These are phyloP conservation scores for Shiraia sp. DNA, from an alignment of 2,329 filamentous ascomycete species.

Conservation along the genomic window DNA sequence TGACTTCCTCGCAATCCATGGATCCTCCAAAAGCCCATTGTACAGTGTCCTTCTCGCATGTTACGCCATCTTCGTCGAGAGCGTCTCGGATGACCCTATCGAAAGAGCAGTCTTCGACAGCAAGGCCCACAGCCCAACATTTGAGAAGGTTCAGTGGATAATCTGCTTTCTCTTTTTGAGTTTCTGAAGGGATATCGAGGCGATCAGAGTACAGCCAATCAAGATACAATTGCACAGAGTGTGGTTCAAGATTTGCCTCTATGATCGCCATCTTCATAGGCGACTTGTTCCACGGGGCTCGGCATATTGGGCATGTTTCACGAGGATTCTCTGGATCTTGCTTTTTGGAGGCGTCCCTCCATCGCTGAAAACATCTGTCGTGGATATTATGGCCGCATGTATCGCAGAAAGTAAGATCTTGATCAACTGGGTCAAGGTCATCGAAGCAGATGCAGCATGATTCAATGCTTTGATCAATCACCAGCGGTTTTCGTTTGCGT, in stretches of 20 bases:
- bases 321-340: not conserved
- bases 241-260: not conserved
- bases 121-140: slow-evolving; percentile 3
- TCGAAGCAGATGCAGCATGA: slow-evolving; percentile 25
- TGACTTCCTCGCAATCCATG: not conserved
- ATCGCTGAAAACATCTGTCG: slow-evolving; percentile 11
- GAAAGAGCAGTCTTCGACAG: slow-evolving; percentile 4
- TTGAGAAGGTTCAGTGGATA: slow-evolving; percentile 4
- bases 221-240: slow-evolving; percentile 13
- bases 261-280: not conserved
- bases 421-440: slow-evolving; percentile 2
- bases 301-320: slow-evolving; percentile 20
- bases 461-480: slow-evolving; percentile 6
- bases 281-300: slow-evolving; percentile 7
- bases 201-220: slow-evolving; percentile 17
- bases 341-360: not conserved
- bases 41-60: not conserved
- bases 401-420: slow-evolving; percentile 19
- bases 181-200: not conserved
- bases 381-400: slow-evolving; percentile 25
- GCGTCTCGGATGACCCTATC: not conserved
- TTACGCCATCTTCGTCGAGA: not conserved
- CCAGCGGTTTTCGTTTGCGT: slow-evolving; percentile 11
- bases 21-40: slow-evolving; percentile 1
- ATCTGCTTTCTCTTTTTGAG: not conserved